Evolutionary conservation across 83 land plant genomes (phyloP).

Genomic region (Picea mariana): DNA sequence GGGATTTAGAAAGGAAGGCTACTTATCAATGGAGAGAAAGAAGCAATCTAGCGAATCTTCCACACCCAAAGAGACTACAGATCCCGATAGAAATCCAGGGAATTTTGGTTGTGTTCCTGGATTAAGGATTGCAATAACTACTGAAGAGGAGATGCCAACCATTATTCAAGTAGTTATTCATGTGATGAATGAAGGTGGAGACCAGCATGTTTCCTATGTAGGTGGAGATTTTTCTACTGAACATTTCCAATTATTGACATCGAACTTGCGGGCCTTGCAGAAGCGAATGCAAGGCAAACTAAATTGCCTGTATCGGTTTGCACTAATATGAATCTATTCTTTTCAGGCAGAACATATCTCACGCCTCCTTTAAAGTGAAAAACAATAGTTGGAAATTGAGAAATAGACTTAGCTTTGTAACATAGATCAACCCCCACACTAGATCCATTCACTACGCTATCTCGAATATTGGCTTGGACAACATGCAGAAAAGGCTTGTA

Average conservation of each 20-base stretch:
- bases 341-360: not conserved
- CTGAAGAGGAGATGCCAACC: not conserved
- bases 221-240: not conserved
- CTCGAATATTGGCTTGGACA: constrained; percentile 39
- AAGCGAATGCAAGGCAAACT: not conserved
- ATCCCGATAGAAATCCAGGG: not conserved
- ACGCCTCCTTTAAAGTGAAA: not conserved
- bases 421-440: constrained; percentile 22
- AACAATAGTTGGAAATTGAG: not conserved
- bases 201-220: too few relatives aligned
- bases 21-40: not conserved
- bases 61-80: not conserved
- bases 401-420: not conserved
- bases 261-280: not conserved
- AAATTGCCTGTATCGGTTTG: not conserved
- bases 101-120: not conserved
- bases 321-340: not conserved
- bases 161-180: not conserved
- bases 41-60: not conserved
- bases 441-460: constrained; percentile 16
- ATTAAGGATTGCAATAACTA: not conserved
- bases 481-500: constrained; percentile 49
- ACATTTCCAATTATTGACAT: not conserved
- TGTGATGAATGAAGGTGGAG: not conserved
- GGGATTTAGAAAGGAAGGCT: too few relatives aligned